These are phyloP conservation scores for Sanghuangporus weigelae DNA, from an alignment of 1,284 basidiomycete species.

Conservation along the genomic window DNA sequence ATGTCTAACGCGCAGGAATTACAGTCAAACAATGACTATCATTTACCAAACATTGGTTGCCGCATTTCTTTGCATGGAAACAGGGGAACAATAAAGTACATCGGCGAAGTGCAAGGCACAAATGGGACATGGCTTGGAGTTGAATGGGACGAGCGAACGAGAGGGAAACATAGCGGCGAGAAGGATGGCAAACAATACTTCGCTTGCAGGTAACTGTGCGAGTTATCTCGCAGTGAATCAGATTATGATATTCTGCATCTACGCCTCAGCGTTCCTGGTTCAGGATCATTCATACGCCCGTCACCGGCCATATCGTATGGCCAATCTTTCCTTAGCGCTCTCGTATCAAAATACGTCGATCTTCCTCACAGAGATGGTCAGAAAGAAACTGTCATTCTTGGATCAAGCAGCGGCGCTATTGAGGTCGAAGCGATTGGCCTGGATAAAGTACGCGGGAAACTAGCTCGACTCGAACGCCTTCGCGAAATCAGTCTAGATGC, in stretches of 20 bases:
- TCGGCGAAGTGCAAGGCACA: conserved; percentile 63
- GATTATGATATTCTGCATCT: conserved; percentile 3
- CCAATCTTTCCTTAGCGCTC: conserved; percentile 67
- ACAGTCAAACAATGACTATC: not conserved
- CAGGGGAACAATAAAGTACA: conserved; percentile 67
- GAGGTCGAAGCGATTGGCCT: conserved; percentile 84
- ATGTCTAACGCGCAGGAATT: not conserved
- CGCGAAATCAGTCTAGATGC: conserved; percentile 77
- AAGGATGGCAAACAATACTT: conserved; percentile 83
- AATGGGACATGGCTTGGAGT: conserved; percentile 83
- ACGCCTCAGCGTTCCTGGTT: conserved; percentile 39
- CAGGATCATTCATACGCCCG: conserved; percentile 75
- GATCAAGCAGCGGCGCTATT: conserved; percentile 78
- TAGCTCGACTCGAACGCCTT: conserved; percentile 63
- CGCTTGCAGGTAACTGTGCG: conserved; percentile 54
- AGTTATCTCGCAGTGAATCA: conserved; percentile 1
- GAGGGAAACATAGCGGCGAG: conserved; percentile 85
- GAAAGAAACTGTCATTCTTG: conserved; percentile 63
- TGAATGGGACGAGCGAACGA: conserved; percentile 85
- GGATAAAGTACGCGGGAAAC: conserved; percentile 68
- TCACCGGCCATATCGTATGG: conserved; percentile 56
- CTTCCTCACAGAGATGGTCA: conserved; percentile 42
- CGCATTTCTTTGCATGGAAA: conserved; percentile 29
- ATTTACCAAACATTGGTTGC: conserved; percentile 4
- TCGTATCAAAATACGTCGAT: conserved; percentile 75